Percentiles rank a stretch among this genome's conserved stretches.
Conservation (phyloP, 2,329 filamentous ascomycete species). For the Trichoderma afroharzianum region DNA sequence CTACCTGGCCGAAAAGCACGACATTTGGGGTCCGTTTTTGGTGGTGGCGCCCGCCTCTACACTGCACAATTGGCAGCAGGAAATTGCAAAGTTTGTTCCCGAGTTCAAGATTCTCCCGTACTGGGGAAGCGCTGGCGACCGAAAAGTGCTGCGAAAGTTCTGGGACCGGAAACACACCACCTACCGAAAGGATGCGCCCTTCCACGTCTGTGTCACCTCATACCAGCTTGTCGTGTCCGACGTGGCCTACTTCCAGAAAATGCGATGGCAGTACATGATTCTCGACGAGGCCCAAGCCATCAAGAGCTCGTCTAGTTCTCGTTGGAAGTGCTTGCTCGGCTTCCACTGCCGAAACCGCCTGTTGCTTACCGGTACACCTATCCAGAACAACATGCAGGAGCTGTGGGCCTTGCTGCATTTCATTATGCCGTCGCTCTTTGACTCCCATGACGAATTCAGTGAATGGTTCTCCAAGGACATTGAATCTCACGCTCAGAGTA, state of each 20-base stretch:
- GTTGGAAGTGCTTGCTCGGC: conserved; percentile 91
- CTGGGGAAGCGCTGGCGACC: conserved; percentile 91
- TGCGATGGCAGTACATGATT: conserved; percentile 99
- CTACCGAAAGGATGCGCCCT: conserved; percentile 87
- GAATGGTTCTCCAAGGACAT: conserved; percentile 96
- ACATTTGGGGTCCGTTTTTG: conserved; percentile 96
- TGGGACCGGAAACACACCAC: conserved; percentile 98
- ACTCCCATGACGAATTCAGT: conserved; percentile 88
- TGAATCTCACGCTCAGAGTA: conserved; percentile 96
- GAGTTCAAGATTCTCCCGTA: conserved; percentile 94
- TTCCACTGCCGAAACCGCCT: conserved; percentile 96
- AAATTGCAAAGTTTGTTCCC: conserved; percentile 92
- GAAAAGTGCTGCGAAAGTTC: conserved; percentile 95
- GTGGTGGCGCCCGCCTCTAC: conserved; percentile 96
- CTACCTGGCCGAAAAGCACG: conserved; percentile 93
- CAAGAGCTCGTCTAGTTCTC: conserved; percentile 93
- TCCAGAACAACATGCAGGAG: conserved; percentile 99
- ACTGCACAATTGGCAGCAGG: conserved; percentile 98
- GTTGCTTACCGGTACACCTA: conserved; percentile 90
- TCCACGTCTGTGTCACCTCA: conserved; percentile 94
- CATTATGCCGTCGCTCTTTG: conserved; percentile 99
- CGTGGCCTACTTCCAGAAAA: conserved; percentile 96
- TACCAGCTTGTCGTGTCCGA: conserved; percentile 97
- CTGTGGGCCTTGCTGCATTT: conserved; percentile 97
- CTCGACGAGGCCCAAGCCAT: conserved; percentile 97